phyloP scores from a whole-genome alignment of 805 yeast genomes.

The Saitoella complicata region DNA sequence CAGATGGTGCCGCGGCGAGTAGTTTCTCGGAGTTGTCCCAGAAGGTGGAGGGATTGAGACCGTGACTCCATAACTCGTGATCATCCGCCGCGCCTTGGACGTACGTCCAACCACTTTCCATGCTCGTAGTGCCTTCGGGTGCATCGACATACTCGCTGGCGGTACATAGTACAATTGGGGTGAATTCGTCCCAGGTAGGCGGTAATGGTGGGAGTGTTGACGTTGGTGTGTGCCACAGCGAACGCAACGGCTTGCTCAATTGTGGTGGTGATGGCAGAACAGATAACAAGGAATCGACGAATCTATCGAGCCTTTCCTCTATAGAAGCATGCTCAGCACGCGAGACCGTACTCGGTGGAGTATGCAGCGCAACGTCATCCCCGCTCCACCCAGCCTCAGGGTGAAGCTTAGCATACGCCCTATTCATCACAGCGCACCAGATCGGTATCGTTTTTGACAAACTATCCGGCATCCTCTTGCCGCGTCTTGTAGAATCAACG shows the following conservation, averaged over 20 bases:
- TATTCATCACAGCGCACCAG: constrained; percentile 73
- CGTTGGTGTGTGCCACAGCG: constrained; percentile 57
- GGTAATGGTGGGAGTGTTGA: constrained; percentile 21
- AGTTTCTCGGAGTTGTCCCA: neutral
- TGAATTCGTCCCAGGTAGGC: constrained; percentile 22
- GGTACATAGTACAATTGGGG: constrained; percentile 38
- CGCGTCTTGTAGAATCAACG: constrained; percentile 75
- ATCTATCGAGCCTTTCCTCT: constrained; percentile 28
- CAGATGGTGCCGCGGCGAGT: neutral
- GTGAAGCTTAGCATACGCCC: constrained; percentile 28
- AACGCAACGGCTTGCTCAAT: constrained; percentile 40
- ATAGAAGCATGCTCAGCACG: constrained; percentile 42
- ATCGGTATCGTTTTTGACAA: constrained; percentile 75
- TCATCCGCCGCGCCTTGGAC: constrained; percentile 94
- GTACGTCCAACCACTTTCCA: constrained; percentile 35
- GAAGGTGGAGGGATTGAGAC: neutral
- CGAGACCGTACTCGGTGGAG: constrained; percentile 41
- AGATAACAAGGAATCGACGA: constrained; percentile 31
- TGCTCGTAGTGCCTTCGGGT: constrained; percentile 33
- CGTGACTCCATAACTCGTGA: constrained; percentile 63
- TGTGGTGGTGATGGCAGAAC: constrained; percentile 19
- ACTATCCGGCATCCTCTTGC: constrained; percentile 76
- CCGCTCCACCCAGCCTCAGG: constrained; percentile 11
- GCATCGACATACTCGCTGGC: constrained; percentile 41
- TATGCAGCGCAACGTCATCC: constrained; percentile 18